A percentile compares a stretch with the other conserved stretches of the same genome.
These are phyloP conservation scores for Peribolospora baueri DNA, from an alignment of 768 basidiomycete species.

Conservation along the genomic window DNA sequence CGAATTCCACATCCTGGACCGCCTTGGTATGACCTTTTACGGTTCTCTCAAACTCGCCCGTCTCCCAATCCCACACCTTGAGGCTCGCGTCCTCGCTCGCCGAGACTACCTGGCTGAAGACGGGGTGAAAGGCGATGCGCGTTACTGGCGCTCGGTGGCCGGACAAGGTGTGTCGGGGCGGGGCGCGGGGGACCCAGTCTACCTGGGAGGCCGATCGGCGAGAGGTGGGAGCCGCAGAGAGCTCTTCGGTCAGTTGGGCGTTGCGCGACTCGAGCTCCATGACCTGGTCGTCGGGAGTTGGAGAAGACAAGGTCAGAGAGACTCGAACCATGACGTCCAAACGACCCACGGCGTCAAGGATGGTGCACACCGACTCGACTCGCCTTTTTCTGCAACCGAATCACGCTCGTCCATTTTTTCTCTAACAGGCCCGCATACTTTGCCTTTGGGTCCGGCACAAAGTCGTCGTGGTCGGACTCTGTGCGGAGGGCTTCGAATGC, in stretches of 20 bases:
- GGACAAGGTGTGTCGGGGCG: conserved; percentile 48
- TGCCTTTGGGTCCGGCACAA: conserved; percentile 60
- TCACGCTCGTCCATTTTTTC: conserved; percentile 96
- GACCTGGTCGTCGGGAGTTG: conserved; percentile 31
- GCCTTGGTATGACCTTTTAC: conserved; percentile 78
- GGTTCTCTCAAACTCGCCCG: conserved; percentile 74
- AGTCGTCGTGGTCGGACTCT: conserved; percentile 24
- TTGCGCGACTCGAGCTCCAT: conserved; percentile 76
- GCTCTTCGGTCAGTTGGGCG: conserved; percentile 54
- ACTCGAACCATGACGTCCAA: not conserved
- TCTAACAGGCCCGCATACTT: conserved; percentile 67
- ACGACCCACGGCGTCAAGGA: not conserved
- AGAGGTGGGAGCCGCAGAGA: conserved; percentile 28
- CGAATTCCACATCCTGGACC: conserved; percentile 67
- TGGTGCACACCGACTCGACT: conserved; percentile 1
- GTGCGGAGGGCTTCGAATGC: conserved; percentile 12
- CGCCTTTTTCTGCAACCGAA: conserved; percentile 85
- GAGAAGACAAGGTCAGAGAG: not conserved
- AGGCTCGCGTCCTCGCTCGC: conserved; percentile 73
- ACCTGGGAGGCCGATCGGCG: conserved; percentile 25
- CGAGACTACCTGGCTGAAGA: conserved; percentile 55
- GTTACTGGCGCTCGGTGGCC: conserved; percentile 58
- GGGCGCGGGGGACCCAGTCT: conserved; percentile 73
- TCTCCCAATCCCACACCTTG: conserved; percentile 94
- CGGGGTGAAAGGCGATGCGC: conserved; percentile 61